phyloP scores from a whole-genome alignment of 2,329 filamentous ascomycete genomes.

The Eutypella sp. region DNA sequence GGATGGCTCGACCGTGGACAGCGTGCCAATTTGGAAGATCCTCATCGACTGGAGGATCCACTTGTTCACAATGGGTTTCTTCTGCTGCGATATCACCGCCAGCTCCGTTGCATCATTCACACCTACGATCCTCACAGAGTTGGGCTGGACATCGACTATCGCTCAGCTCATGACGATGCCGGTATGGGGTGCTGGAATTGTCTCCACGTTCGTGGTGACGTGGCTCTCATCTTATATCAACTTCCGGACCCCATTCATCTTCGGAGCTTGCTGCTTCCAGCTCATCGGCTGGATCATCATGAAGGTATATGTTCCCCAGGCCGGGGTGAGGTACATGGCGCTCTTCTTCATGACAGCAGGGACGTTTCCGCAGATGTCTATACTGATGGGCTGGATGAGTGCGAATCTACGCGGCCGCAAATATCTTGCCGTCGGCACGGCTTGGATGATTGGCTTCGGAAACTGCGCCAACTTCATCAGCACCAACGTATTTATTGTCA shows the following conservation, averaged over 20 bases:
- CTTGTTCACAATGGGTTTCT: constrained; percentile 24
- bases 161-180: constrained; percentile 26
- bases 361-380: constrained; percentile 25
- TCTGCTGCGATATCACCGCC: constrained; percentile 25
- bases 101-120: constrained; percentile 21
- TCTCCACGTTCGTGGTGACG: constrained; percentile 18
- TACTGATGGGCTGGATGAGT: constrained; percentile 30
- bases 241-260: constrained; percentile 19
- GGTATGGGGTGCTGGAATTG: constrained; percentile 22
- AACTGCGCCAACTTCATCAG: constrained; percentile 39
- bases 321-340: constrained; percentile 22
- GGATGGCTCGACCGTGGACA: constrained; percentile 17
- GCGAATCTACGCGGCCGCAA: constrained; percentile 36
- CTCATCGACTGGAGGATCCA: constrained; percentile 25
- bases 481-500: constrained; percentile 35
- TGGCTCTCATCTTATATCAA: constrained; percentile 17
- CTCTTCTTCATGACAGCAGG: constrained; percentile 25
- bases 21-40: constrained; percentile 19
- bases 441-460: constrained; percentile 36
- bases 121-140: constrained; percentile 22
- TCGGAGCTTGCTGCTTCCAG: constrained; percentile 18
- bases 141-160: constrained; percentile 17
- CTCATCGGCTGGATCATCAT: constrained; percentile 25
- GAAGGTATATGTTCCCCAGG: constrained; percentile 16
- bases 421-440: constrained; percentile 35